Conservation (phyloP, 768 basidiomycete species). For the Tulasnella sp. region DNA sequence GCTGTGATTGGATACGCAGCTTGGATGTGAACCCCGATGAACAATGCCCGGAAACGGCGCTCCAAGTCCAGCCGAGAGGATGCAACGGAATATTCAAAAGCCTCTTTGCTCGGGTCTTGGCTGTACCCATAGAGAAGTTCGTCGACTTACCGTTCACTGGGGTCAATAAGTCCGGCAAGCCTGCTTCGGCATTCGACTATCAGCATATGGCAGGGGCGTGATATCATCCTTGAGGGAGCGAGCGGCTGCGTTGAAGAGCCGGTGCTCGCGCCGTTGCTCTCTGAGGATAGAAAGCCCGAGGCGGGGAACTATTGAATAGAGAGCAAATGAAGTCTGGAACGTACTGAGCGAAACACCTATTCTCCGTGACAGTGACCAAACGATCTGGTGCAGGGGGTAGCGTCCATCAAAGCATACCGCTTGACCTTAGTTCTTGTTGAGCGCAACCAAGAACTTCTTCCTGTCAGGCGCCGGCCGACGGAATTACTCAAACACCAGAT, state of each 20-base stretch:
- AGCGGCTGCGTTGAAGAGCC: background rate
- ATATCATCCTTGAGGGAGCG: background rate
- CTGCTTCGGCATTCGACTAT: slow-evolving; percentile 14
- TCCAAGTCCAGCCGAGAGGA: background rate
- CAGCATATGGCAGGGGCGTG: slow-evolving; percentile 12
- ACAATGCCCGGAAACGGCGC: background rate
- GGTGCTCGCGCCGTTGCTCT: background rate
- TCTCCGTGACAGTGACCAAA: background rate
- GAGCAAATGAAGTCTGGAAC: background rate
- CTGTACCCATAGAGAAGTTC: slow-evolving; percentile 19
- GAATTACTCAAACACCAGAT: background rate
- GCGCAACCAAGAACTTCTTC: slow-evolving; percentile 18
- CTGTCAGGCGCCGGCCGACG: background rate
- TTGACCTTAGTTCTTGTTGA: slow-evolving; percentile 19
- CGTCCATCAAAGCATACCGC: slow-evolving; percentile 16
- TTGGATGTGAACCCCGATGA: slow-evolving; percentile 17
- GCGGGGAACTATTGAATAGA: background rate
- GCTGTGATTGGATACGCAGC: background rate
- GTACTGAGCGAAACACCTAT: slow-evolving; percentile 5
- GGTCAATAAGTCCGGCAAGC: slow-evolving; percentile 21
- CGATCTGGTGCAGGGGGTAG: slow-evolving; percentile 15
- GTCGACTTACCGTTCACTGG: slow-evolving; percentile 25
- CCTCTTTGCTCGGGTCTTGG: background rate
- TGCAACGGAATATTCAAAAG: background rate
- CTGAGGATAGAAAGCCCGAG: background rate